These are phyloP conservation scores for Senecio squalidus DNA, from an alignment of 140 eudicot genomes.

Conservation along the genomic window DNA sequence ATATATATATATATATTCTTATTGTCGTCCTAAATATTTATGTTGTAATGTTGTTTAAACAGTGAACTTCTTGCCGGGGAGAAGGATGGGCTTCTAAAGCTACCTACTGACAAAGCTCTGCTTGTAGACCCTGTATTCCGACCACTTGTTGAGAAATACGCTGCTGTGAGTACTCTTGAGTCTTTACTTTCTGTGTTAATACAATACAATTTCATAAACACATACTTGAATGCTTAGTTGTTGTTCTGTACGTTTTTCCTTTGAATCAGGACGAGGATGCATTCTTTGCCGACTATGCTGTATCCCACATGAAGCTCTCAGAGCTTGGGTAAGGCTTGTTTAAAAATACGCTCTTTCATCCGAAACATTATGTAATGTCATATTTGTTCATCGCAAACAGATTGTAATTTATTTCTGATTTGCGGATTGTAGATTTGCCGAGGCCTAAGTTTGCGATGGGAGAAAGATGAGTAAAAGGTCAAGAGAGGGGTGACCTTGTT, in stretches of 20 bases:
- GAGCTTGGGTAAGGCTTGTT: constrained; percentile 61
- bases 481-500: constrained; percentile 2
- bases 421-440: constrained; percentile 23
- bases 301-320: constrained; percentile 61
- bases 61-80: constrained; percentile 75
- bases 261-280: constrained; percentile 65
- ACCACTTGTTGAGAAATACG: constrained; percentile 63
- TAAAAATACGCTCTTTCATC: background rate
- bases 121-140: constrained; percentile 62
- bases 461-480: background rate
- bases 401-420: background rate
- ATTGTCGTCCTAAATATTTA: background rate
- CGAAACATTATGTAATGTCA: too few relatives aligned
- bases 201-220: background rate
- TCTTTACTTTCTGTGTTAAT: too few relatives aligned
- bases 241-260: background rate
- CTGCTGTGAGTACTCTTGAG: constrained; percentile 34
- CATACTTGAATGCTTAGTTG: background rate
- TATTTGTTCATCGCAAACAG: background rate
- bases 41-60: background rate
- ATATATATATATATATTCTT: too few relatives aligned
- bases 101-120: constrained; percentile 70
- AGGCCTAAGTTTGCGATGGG: constrained; percentile 12
- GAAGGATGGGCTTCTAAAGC: constrained; percentile 65
- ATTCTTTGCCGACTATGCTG: constrained; percentile 64